Conservation (phyloP, 2,329 filamentous ascomycete species). For the Fusarium setosum region DNA sequence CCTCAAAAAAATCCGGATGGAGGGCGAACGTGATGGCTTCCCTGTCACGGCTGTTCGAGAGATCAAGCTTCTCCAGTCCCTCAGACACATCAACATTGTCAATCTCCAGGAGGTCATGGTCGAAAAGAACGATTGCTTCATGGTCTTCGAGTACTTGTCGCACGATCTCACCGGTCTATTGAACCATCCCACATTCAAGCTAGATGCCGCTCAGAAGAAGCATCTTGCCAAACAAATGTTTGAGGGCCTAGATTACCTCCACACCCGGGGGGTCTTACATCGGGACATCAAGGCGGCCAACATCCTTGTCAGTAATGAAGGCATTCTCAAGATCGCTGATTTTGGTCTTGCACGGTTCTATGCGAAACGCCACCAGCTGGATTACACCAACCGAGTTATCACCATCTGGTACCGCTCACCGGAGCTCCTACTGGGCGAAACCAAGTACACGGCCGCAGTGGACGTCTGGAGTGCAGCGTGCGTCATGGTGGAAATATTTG, state of each 20-base stretch:
- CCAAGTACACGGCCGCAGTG: constrained; percentile 87
- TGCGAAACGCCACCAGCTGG: constrained; percentile 88
- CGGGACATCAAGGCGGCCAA: constrained; percentile 90
- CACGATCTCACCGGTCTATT: constrained; percentile 95
- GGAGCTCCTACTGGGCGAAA: constrained; percentile 90
- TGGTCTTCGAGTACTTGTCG: constrained; percentile 98
- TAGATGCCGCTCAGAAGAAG: constrained; percentile 90
- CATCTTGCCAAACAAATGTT: constrained; percentile 94
- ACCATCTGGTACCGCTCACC: constrained; percentile 90
- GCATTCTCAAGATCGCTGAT: constrained; percentile 91
- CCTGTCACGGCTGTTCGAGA: constrained; percentile 92
- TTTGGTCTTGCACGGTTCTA: constrained; percentile 98
- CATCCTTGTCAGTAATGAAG: constrained; percentile 91
- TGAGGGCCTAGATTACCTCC: constrained; percentile 92
- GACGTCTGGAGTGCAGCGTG: constrained; percentile 98
- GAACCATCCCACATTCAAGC: constrained; percentile 91
- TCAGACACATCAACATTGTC: constrained; percentile 86
- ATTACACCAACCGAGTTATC: constrained; percentile 98
- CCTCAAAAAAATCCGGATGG: constrained; percentile 92
- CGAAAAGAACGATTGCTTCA: constrained; percentile 97
- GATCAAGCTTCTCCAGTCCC: constrained; percentile 89
- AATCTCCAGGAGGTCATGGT: constrained; percentile 94
- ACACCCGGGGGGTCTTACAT: constrained; percentile 92
- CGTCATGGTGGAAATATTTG: constrained; percentile 97
- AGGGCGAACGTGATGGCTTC: constrained; percentile 90